Conservation (phyloP, 2,329 filamentous ascomycete species). For the Fusarium denticulatum region DNA sequence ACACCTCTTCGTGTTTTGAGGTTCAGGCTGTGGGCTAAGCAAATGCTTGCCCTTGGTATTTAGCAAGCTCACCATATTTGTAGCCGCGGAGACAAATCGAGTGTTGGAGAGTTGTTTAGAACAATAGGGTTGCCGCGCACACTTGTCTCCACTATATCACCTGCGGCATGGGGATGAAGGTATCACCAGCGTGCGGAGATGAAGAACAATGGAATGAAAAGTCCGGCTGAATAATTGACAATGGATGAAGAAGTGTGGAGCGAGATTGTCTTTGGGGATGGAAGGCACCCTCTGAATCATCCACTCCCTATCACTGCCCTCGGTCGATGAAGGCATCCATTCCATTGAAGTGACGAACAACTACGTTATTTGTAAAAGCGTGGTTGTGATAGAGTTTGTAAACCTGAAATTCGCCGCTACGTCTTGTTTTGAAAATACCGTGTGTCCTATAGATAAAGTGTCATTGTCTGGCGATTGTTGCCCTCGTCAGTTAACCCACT, state of each 20-base stretch:
- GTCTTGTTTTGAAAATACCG: background rate
- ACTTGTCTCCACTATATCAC: background rate
- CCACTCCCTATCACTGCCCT: background rate
- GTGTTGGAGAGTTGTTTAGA: background rate
- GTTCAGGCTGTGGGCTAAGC: conserved; percentile 22
- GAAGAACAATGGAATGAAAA: background rate
- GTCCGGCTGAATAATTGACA: background rate
- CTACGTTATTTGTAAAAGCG: background rate
- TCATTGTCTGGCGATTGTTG: background rate
- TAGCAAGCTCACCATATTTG: conserved; percentile 8
- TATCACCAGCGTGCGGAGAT: background rate
- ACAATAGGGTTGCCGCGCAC: background rate
- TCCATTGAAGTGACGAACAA: background rate
- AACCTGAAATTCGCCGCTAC: background rate
- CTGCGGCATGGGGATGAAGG: background rate
- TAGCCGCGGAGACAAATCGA: background rate
- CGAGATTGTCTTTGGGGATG: background rate
- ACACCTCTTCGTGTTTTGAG: conserved; percentile 9
- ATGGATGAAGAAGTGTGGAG: background rate
- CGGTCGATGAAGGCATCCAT: background rate
- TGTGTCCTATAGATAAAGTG: background rate
- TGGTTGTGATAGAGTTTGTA: background rate
- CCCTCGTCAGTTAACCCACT: background rate
- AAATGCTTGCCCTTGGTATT: conserved; percentile 10
- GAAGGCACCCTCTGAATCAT: background rate